phyloP scores from a whole-genome alignment of 129 eudicot species.

The Ambrosia trifida region DNA sequence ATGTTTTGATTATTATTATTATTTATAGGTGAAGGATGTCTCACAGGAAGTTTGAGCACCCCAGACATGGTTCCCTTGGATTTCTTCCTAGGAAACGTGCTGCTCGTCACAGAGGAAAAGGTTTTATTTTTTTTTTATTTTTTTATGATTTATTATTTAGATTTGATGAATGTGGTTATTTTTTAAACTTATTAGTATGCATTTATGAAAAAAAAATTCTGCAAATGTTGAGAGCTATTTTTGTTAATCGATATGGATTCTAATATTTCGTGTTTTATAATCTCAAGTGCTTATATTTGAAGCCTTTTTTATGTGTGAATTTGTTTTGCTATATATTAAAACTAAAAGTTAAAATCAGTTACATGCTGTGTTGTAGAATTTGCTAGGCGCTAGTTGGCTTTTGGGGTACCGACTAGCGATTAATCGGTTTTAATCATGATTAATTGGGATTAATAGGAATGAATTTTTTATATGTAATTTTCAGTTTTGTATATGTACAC shows the following conservation, averaged over 20 bases:
- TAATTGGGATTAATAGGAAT: too few species aligned
- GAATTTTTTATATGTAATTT: too few species aligned
- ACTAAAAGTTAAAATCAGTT: background rate
- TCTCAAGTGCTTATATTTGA: too few species aligned
- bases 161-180: background rate
- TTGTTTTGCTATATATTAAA: background rate
- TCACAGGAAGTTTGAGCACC: constrained; percentile 67
- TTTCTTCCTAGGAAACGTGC: constrained; percentile 66
- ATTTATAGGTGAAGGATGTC: constrained; percentile 28
- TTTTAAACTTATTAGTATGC: background rate
- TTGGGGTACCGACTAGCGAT: too few species aligned
- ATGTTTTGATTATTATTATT: background rate
- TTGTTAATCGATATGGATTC: too few species aligned
- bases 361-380: too few species aligned
- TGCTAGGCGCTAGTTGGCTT: too few species aligned
- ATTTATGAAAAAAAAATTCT: background rate
- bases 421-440: too few species aligned
- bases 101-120: constrained; percentile 64
- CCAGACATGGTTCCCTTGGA: constrained; percentile 51
- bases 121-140: background rate
- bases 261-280: too few species aligned
- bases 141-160: background rate
- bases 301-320: background rate
- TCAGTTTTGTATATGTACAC: too few species aligned
- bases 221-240: background rate